Conservation (phyloP, 2,329 filamentous ascomycete genomes). For the Colletotrichum aenigma region DNA sequence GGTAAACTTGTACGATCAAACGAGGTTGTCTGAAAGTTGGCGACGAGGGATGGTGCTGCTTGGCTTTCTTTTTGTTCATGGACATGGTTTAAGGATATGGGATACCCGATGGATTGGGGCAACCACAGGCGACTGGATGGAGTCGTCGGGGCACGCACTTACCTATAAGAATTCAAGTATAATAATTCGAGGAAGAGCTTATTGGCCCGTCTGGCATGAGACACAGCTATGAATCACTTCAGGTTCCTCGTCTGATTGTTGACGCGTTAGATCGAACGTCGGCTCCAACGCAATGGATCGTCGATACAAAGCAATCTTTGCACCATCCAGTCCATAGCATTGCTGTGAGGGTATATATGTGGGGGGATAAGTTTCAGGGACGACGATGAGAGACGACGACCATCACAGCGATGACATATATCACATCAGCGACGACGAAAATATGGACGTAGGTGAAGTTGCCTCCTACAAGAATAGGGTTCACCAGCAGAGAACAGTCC, state of each 20-base stretch:
- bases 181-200: neutral
- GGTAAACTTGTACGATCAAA: neutral
- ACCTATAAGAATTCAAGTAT: neutral
- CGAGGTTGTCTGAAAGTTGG: neutral
- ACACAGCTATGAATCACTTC: neutral
- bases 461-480: neutral
- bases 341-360: neutral
- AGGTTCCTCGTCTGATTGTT: neutral
- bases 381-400: neutral
- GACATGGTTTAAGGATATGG: neutral
- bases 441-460: fast-evolving
- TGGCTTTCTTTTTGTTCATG: neutral
- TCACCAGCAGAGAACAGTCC: too few relatives aligned
- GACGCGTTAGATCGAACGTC: neutral
- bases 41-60: neutral
- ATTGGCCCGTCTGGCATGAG: neutral
- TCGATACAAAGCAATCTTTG: neutral
- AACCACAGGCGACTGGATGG: neutral
- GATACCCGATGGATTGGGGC: constrained; percentile 3
- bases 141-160: neutral
- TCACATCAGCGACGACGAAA: neutral
- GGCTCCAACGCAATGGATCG: neutral
- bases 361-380: too few relatives aligned
- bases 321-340: neutral
- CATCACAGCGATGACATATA: neutral